phyloP scores from a whole-genome alignment of 331 rosid genomes.

The Erythrophleum ivorense region DNA sequence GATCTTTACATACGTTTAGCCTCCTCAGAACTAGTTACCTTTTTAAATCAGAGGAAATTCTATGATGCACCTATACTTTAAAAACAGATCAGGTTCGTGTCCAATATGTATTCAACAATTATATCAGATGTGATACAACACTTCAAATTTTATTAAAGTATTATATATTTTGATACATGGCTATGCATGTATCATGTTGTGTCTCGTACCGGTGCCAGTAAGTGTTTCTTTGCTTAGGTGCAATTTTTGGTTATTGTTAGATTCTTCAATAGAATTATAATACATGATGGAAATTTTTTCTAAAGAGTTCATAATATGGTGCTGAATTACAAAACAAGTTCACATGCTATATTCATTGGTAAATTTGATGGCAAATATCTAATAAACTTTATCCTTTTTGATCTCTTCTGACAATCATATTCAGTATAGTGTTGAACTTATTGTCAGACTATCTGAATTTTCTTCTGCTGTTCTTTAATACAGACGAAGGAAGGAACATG shows the following conservation, averaged over 20 bases:
- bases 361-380: not conserved
- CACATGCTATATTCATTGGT: too few species aligned
- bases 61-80: too few species aligned
- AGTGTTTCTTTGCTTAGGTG: not conserved
- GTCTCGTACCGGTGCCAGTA: not conserved
- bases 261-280: too few species aligned
- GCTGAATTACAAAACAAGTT: not conserved
- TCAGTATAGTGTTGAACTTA: not conserved
- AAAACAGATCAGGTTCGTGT: not conserved
- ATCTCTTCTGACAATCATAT: not conserved
- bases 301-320: not conserved
- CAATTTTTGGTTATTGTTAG: not conserved
- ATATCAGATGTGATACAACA: not conserved
- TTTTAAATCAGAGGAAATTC: not conserved
- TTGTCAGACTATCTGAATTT: not conserved
- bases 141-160: not conserved
- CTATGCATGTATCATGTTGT: not conserved
- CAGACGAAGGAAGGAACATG: not conserved
- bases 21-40: not conserved
- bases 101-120: not conserved
- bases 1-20: slow-evolving; percentile 28
- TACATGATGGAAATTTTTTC: not conserved
- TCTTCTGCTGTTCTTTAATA: not conserved
- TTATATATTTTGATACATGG: not conserved
- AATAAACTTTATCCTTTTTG: too few species aligned